Percentiles rank a stretch among this genome's conserved stretches.
Conservation (phyloP, 768 basidiomycete genomes). For the Serendipita sp. region DNA sequence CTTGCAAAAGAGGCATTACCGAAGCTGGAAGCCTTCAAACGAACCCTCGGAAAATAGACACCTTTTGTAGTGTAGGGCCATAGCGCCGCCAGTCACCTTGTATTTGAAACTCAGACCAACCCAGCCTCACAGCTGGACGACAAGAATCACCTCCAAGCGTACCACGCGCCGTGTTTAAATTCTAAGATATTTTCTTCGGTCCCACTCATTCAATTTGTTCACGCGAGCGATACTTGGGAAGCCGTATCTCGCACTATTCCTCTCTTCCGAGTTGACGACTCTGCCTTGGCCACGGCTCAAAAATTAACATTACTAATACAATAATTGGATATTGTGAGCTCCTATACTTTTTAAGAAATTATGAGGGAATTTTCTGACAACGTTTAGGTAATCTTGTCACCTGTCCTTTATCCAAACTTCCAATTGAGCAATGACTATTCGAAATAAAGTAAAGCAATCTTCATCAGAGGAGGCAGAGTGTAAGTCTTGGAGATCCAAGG, state of each 20-base stretch:
- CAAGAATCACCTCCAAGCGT: no score
- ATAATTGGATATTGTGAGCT: slow-evolving; percentile 3
- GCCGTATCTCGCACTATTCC: neutral
- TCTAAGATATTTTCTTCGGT: no score
- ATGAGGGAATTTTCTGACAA: neutral
- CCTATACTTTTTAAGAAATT: neutral
- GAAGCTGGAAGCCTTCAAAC: neutral
- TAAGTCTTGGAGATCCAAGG: neutral
- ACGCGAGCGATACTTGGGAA: neutral
- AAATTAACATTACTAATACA: neutral
- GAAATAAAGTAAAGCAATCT: neutral
- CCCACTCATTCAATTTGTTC: no score
- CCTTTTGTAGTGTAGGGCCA: neutral
- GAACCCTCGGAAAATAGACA: neutral
- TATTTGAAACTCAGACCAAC: neutral
- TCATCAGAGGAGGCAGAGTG: slow-evolving; percentile 1
- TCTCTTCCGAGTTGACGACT: neutral
- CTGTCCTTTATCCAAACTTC: neutral
- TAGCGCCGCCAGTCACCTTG: neutral
- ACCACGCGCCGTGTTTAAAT: no score
- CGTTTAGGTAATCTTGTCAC: neutral
- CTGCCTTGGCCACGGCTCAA: neutral
- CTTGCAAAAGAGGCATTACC: neutral
- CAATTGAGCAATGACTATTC: neutral
- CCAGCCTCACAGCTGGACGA: neutral